A percentile compares a stretch with the other conserved stretches of the same genome.
Conservation (phyloP, 208 protist species). For the Leishmania turanica region DNA sequence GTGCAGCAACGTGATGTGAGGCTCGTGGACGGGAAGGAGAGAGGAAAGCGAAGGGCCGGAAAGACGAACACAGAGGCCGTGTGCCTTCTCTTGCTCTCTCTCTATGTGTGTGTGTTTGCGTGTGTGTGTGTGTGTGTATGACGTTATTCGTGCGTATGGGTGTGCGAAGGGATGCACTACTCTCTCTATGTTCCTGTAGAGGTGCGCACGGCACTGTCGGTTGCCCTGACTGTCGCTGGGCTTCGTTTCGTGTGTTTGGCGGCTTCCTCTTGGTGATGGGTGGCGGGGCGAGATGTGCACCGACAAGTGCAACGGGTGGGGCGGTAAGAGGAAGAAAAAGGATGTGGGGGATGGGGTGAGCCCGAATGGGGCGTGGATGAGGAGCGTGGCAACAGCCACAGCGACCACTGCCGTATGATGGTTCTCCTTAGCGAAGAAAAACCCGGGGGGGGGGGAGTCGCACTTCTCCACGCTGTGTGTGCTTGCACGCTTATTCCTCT, state of each 20-base stretch:
- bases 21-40: neutral
- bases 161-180: neutral
- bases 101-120: neutral
- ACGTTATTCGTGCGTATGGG: neutral
- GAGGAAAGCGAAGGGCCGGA: neutral
- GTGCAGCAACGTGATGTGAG: neutral
- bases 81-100: neutral
- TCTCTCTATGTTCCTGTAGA: neutral
- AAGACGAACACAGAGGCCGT: neutral
- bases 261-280: neutral
- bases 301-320: neutral
- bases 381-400: neutral
- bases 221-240: neutral
- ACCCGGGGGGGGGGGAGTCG: too few species aligned
- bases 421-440: neutral
- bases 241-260: neutral
- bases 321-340: neutral
- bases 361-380: too few species aligned
- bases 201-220: neutral
- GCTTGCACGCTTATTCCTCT: too few species aligned
- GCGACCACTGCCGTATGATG: neutral
- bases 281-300: neutral
- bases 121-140: too few species aligned
- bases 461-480: too few species aligned
- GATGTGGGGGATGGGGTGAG: neutral